A percentile compares a stretch with the other conserved stretches of the same genome.
Conservation (phyloP, 768 basidiomycete genomes). For the Strobilomyces dryophilus region DNA sequence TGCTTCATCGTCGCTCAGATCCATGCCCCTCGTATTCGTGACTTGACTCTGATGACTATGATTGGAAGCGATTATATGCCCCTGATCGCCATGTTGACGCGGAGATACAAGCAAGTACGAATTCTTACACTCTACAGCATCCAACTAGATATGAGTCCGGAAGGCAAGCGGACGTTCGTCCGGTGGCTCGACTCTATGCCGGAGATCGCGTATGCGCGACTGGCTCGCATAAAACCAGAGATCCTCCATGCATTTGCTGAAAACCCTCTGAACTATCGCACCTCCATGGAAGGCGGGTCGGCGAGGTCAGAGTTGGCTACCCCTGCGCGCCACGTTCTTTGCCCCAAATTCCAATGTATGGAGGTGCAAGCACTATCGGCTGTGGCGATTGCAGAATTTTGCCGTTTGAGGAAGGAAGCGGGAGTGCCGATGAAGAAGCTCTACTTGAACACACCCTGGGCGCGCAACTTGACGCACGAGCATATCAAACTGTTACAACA, state of each 20-base stretch:
- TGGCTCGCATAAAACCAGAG: slow-evolving; percentile 39
- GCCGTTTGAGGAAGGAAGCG: slow-evolving; percentile 32
- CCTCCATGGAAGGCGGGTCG: slow-evolving; percentile 1
- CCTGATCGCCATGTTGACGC: slow-evolving; percentile 44
- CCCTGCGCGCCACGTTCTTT: slow-evolving; percentile 28
- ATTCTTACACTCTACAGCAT: slow-evolving; percentile 51
- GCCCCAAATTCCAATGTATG: slow-evolving; percentile 42
- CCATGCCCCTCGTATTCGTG: slow-evolving; percentile 51
- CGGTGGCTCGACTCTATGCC: slow-evolving; percentile 60
- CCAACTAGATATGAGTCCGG: slow-evolving; percentile 29
- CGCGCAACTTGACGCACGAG: slow-evolving; percentile 13
- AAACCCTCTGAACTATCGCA: slow-evolving; percentile 30
- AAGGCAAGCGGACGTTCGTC: slow-evolving; percentile 33
- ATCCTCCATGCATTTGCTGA: slow-evolving; percentile 49
- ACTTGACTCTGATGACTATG: slow-evolving; percentile 56
- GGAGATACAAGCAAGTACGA: slow-evolving; percentile 47
- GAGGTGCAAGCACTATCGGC: slow-evolving; percentile 42
- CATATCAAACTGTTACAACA: slow-evolving; percentile 25
- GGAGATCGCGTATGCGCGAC: slow-evolving; percentile 43
- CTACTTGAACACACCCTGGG: slow-evolving; percentile 40
- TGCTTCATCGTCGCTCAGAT: slow-evolving; percentile 46
- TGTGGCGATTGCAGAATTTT: slow-evolving; percentile 34
- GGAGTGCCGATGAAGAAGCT: slow-evolving; percentile 47
- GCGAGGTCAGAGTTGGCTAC: slow-evolving; percentile 2
- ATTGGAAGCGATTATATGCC: slow-evolving; percentile 47